These are phyloP conservation scores for Microsporum canis DNA, from an alignment of 2,329 filamentous ascomycete genomes.

Conservation along the genomic window DNA sequence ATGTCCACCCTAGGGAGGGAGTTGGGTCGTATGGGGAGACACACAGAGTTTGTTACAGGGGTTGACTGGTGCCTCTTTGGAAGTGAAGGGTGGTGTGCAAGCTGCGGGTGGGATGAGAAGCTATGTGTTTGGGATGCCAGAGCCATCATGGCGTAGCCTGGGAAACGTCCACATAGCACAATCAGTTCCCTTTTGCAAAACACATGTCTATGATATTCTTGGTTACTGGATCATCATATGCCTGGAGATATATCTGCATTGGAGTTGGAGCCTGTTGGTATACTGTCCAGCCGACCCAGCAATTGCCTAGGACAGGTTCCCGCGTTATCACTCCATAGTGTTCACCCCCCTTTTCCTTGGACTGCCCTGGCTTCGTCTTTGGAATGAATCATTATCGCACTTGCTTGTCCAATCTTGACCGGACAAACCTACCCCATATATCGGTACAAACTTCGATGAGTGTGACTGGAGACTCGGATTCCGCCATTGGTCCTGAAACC, in stretches of 20 bases:
- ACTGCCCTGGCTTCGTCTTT: not conserved
- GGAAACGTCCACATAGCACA: not conserved
- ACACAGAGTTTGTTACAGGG: constrained; percentile 92
- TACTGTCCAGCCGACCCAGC: not conserved
- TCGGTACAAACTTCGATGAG: not conserved
- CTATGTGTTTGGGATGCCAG: constrained; percentile 87
- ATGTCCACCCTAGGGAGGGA: constrained; percentile 49
- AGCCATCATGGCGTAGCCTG: constrained; percentile 41
- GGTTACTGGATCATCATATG: not conserved
- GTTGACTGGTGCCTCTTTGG: constrained; percentile 98
- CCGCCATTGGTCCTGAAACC: not conserved
- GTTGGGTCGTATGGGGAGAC: constrained; percentile 76
- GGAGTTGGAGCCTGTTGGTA: not conserved
- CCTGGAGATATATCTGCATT: constrained; percentile 1
- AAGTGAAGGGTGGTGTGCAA: constrained; percentile 88
- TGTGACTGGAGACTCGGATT: not conserved
- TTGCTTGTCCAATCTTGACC: not conserved
- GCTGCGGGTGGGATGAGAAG: constrained; percentile 86
- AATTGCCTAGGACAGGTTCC: not conserved
- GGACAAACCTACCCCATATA: not conserved
- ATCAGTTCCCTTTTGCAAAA: not conserved
- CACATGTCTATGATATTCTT: constrained; percentile 1
- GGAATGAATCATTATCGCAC: not conserved
- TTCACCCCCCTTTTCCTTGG: not conserved
- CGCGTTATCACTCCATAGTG: not conserved